phyloP scores from a whole-genome alignment of 768 basidiomycete species.

The Naganishia onofrii region DNA sequence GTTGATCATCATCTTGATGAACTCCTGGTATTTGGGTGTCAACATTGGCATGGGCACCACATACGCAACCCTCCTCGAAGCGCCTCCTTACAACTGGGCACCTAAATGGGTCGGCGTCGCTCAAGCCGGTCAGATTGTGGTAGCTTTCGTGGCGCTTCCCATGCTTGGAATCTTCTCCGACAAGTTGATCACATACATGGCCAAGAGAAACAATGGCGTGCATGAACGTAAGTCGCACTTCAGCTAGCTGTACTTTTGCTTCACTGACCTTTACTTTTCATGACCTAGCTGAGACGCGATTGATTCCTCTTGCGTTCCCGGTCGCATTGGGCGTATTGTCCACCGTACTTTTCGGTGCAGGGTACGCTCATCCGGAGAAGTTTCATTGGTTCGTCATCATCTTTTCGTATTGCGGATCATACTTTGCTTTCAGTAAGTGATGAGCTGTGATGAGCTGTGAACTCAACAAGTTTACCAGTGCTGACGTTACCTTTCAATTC shows the following conservation, averaged over 20 bases:
- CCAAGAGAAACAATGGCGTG: slow-evolving; percentile 2
- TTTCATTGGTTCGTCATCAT: slow-evolving; percentile 15
- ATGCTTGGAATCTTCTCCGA: slow-evolving; percentile 10
- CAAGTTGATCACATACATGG: slow-evolving; percentile 15
- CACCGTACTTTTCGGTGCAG: slow-evolving; percentile 7
- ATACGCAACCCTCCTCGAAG: slow-evolving; percentile 9
- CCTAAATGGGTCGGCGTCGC: slow-evolving; percentile 13
- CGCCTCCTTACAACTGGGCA: slow-evolving; percentile 10
- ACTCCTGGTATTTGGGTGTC: slow-evolving; percentile 7
- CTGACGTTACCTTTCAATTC: background rate
- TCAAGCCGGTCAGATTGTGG: slow-evolving; percentile 1
- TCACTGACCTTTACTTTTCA: slow-evolving; percentile 1
- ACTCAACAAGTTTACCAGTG: background rate
- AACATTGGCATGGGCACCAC: slow-evolving; percentile 16
- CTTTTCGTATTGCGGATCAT: slow-evolving; percentile 9
- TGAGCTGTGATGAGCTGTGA: background rate
- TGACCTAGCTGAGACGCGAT: slow-evolving; percentile 8
- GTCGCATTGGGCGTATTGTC: slow-evolving; percentile 2
- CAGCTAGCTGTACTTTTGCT: too few species aligned
- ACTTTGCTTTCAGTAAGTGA: slow-evolving; percentile 9
- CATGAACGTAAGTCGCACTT: slow-evolving; percentile 2
- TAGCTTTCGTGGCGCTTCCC: background rate
- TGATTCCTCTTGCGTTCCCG: slow-evolving; percentile 13
- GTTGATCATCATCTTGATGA: slow-evolving; percentile 1
- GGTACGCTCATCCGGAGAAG: slow-evolving; percentile 5